Conservation (phyloP, 2,329 filamentous ascomycete genomes). For the Diaporthe capsici region DNA sequence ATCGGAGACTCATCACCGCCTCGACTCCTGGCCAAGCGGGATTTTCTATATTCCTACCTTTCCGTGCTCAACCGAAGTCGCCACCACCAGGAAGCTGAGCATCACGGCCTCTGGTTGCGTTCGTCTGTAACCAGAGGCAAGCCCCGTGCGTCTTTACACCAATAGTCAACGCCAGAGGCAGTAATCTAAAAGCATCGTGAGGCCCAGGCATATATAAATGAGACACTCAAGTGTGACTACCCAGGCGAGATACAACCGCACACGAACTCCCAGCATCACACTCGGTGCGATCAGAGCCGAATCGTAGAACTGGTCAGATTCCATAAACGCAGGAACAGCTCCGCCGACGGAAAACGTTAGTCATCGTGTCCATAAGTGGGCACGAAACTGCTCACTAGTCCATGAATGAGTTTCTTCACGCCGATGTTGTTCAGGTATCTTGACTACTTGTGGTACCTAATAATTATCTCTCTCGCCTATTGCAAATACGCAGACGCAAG, state of each 20-base stretch:
- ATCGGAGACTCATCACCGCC: too few species aligned
- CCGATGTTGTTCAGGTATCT: background rate
- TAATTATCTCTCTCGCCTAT: background rate
- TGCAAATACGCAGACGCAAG: background rate
- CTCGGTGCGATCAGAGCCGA: background rate
- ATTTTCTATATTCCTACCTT: too few species aligned
- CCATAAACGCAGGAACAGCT: background rate
- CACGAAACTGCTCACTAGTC: too few species aligned
- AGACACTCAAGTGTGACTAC: too few species aligned
- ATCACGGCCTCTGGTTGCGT: background rate
- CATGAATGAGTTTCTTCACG: background rate
- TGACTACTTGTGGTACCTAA: background rate
- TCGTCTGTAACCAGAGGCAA: background rate
- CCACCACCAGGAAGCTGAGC: background rate
- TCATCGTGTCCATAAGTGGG: too few species aligned
- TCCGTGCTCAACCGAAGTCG: background rate
- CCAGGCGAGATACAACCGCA: background rate
- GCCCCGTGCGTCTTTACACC: too few species aligned
- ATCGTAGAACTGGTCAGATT: background rate
- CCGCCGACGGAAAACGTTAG: too few species aligned
- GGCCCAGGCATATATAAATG: too few species aligned
- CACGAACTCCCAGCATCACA: background rate
- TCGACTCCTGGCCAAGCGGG: too few species aligned
- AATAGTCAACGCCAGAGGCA: too few species aligned
- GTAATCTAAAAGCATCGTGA: too few species aligned